Evolutionary conservation across 192 early-diverging fungal genomes (phyloP), one percentile per base, ranked within the genome.

Genomic region (Coemansia sp.): DNA sequence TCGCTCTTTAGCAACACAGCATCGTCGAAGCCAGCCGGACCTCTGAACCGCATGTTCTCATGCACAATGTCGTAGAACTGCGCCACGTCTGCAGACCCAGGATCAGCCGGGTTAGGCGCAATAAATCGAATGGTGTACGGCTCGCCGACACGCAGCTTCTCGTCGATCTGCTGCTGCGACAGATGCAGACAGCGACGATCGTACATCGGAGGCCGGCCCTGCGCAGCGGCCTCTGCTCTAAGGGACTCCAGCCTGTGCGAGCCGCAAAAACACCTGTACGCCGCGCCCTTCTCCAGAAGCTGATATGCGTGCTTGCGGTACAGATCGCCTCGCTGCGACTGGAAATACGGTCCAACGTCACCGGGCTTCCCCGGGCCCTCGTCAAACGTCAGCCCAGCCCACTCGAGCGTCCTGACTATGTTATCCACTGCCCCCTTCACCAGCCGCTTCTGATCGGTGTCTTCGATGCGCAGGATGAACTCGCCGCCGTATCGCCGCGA

Each of bases 381-480:
- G 72, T 98, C 94, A 54, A 85, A 90, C 5, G 71, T 55, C 45
- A 98, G 65, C 1, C 93, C 95, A 5, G 92, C 87, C 91, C 93
- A 92, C 7, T 86, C 79, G 28, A 98, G 78, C 15, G 84, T 85
- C 8, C 70, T 65, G 8, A 90, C 67, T n/a, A 96, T 79, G 41
- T 83, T 85, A 14, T 92, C 91, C 8, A 87, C 82, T 4, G 93
- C 90, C 18, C 90, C 92, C 22, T 87, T 85, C 1, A 95, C 91
- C 53, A 86, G 86, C 17, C 93, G 86, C 55, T 85, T 85, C 89
- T 89, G 85, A 79, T 98, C 96, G 2, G 96, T 98, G 75, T 98
- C 96, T 68, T 98, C 96, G 64, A 98, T 95, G 66, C 96, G 87
- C 63, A 98, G 72, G 58, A 96, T 83, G 81, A 96, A 95, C 22